Conservation (phyloP, 305 asterid genomes). For the Petunia hybrid region DNA sequence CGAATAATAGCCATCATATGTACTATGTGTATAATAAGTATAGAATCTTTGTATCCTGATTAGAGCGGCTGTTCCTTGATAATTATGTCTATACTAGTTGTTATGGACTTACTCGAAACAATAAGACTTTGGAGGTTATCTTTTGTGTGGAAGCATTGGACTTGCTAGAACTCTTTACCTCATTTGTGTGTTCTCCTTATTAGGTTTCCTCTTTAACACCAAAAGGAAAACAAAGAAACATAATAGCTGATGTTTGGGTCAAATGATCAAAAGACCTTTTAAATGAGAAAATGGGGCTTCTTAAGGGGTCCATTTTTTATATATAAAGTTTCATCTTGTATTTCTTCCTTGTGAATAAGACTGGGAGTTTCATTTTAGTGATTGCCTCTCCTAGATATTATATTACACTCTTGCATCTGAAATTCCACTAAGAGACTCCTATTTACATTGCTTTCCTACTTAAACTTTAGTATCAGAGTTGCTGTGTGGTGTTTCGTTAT, state of each 20-base stretch:
- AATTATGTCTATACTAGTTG: neutral
- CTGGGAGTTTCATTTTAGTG: constrained; percentile 20
- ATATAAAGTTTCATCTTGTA: neutral
- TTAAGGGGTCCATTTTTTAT: neutral
- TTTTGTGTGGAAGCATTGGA: neutral
- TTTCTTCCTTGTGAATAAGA: neutral
- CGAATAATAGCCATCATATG: too few species aligned
- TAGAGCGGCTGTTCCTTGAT: neutral
- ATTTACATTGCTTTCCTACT: neutral
- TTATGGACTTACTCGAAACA: neutral
- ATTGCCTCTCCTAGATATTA: neutral
- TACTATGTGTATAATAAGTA: too few species aligned
- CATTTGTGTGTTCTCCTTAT: neutral
- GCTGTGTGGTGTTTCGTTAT: neutral
- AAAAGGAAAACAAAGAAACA: neutral
- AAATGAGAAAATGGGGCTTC: constrained; percentile 7
- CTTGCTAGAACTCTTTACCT: neutral
- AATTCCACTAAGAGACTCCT: neutral
- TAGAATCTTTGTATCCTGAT: too few species aligned
- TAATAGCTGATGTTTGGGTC: neutral
- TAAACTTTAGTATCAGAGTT: neutral
- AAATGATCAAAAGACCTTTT: neutral
- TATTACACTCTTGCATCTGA: constrained; percentile 4
- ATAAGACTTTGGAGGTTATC: neutral
- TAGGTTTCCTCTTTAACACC: neutral